Percentiles rank a stretch among this genome's conserved stretches.
These are phyloP conservation scores for Aspergillus neoniger DNA, from an alignment of 2,329 filamentous ascomycete species.

Conservation along the genomic window DNA sequence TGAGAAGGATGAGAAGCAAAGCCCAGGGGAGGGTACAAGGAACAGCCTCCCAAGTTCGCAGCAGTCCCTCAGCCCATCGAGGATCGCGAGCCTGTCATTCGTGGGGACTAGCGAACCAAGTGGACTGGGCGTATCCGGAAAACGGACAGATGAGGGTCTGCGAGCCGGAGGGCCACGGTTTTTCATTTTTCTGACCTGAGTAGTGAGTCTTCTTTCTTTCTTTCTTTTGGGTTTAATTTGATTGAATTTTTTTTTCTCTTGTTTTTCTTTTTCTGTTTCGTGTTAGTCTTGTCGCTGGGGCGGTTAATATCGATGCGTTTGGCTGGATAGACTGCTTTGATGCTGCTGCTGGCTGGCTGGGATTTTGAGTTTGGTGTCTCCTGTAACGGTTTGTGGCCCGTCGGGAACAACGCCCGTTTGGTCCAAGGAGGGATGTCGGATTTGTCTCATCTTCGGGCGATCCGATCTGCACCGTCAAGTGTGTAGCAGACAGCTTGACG, in stretches of 20 bases:
- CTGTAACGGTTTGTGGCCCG: conserved; percentile 6
- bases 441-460: conserved; percentile 17
- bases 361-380: neutral
- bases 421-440: neutral
- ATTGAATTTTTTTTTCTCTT: too few species aligned
- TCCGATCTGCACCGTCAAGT: conserved; percentile 20
- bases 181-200: neutral
- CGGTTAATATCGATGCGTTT: neutral
- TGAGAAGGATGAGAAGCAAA: conserved; percentile 1
- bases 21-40: neutral
- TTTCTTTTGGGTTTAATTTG: too few species aligned
- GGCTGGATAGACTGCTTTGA: neutral
- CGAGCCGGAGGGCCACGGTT: conserved; percentile 3
- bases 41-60: conserved; percentile 8
- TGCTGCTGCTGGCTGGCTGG: neutral
- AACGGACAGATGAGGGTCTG: conserved; percentile 18
- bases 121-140: conserved; percentile 11
- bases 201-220: neutral
- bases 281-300: neutral
- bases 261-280: too few species aligned
- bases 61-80: conserved; percentile 11
- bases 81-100: conserved; percentile 18
- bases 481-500: neutral
- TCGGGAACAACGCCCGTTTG: neutral
- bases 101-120: conserved; percentile 18